phyloP scores from a whole-genome alignment of 352 stramenopile genomes.

The Peronospora belbahrii region DNA sequence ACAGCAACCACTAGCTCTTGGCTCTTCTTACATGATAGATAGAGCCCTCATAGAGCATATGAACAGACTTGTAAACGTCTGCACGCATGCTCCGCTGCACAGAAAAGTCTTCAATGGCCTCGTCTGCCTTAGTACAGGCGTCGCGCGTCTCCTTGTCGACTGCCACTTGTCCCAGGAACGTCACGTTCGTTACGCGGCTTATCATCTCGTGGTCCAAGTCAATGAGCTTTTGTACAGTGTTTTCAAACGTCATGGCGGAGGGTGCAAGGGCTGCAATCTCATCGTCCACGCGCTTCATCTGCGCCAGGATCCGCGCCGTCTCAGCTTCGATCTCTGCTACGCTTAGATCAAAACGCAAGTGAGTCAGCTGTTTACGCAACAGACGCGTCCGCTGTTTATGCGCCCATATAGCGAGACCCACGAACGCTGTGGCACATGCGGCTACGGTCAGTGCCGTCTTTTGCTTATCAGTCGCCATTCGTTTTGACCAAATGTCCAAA shows the following conservation, averaged over 20 bases:
- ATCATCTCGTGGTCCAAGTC: conserved; percentile 83
- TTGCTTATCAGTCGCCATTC: conserved; percentile 45
- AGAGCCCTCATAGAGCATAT: conserved; percentile 41
- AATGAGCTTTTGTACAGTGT: conserved; percentile 68
- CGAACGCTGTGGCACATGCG: conserved; percentile 37
- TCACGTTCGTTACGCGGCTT: conserved; percentile 73
- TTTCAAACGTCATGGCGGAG: conserved; percentile 45
- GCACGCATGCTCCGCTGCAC: conserved; percentile 75
- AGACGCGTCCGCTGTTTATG: conserved; percentile 28
- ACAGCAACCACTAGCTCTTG: background rate
- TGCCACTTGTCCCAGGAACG: conserved; percentile 78
- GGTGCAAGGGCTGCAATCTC: conserved; percentile 42
- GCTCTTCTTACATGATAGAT: conserved; percentile 31
- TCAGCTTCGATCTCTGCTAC: conserved; percentile 64
- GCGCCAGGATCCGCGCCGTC: conserved; percentile 50
- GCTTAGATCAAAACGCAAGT: conserved; percentile 68
- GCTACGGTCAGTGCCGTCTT: conserved; percentile 50
- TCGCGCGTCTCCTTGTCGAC: conserved; percentile 59
- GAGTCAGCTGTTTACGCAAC: conserved; percentile 48
- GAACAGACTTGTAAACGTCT: conserved; percentile 77
- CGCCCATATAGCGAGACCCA: conserved; percentile 42
- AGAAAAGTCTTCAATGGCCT: conserved; percentile 66
- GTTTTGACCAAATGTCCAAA: conserved; percentile 18
- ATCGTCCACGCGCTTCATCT: conserved; percentile 73
- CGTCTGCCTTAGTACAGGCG: conserved; percentile 72